These are phyloP conservation scores for Gnomoniopsis sp. DNA, from an alignment of 2,329 filamentous ascomycete genomes.

Conservation along the genomic window DNA sequence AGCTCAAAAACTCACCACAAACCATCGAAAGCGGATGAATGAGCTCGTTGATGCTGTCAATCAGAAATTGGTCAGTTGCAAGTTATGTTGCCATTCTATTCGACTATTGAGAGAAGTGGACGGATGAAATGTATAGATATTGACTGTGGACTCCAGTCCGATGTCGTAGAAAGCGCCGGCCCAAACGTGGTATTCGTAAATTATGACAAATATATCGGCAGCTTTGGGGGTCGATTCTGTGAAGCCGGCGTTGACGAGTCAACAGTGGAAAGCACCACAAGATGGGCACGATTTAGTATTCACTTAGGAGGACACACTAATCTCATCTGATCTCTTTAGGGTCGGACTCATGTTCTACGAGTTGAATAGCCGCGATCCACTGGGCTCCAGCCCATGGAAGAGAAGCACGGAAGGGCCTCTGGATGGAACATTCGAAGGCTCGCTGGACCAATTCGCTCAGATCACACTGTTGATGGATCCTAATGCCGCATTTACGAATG, in stretches of 20 bases:
- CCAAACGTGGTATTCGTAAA: neutral
- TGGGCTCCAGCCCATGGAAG: constrained; percentile 19
- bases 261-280: constrained; percentile 4
- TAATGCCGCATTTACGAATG: neutral
- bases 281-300: neutral
- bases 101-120: neutral
- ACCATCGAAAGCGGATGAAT: neutral
- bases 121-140: neutral
- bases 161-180: neutral
- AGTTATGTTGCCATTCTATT: neutral
- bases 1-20: neutral
- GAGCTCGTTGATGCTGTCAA: neutral
- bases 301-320: neutral
- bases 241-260: constrained; percentile 6
- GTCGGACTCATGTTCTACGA: constrained; percentile 19
- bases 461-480: neutral
- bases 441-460: neutral
- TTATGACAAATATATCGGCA: neutral
- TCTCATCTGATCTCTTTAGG: neutral
- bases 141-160: too few species aligned
- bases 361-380: constrained; percentile 18
- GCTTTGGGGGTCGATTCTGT: neutral
- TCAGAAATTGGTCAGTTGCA: neutral
- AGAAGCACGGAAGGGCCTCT: constrained; percentile 6
- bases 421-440: constrained; percentile 11